Percentiles rank a stretch among this genome's conserved stretches.
phyloP scores from a whole-genome alignment of 768 basidiomycete species.

The Cubamyces sp. region DNA sequence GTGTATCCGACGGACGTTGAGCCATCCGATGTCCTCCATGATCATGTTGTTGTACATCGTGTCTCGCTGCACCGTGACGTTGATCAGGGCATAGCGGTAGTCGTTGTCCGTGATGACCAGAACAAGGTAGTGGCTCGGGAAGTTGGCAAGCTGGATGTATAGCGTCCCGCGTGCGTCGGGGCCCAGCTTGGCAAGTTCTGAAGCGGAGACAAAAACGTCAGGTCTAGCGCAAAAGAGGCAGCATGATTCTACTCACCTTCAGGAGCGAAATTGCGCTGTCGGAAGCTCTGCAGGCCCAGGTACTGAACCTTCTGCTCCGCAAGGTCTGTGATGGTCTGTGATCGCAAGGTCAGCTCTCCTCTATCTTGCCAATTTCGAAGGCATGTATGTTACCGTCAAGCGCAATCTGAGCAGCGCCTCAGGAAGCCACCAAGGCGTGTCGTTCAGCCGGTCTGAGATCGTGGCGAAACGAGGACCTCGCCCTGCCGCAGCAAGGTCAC shows the following conservation, averaged over 20 bases:
- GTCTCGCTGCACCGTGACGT: constrained; percentile 56
- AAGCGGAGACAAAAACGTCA: constrained; percentile 12
- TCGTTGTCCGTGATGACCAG: constrained; percentile 78
- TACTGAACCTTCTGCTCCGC: constrained; percentile 86
- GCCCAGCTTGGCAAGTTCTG: constrained; percentile 77
- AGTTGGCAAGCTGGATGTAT: constrained; percentile 78
- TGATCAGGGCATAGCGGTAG: constrained; percentile 83
- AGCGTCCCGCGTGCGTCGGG: constrained; percentile 60
- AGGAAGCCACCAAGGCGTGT: constrained; percentile 62
- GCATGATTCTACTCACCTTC: constrained; percentile 51
- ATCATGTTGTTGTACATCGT: constrained; percentile 62
- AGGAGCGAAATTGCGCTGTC: constrained; percentile 63
- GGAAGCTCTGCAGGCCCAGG: constrained; percentile 78
- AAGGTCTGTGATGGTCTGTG: constrained; percentile 81
- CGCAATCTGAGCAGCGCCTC: constrained; percentile 63
- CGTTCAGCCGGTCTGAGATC: constrained; percentile 67
- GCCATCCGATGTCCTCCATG: constrained; percentile 80
- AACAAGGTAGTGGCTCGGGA: constrained; percentile 82
- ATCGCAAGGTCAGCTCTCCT: neutral
- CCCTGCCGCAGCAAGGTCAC: constrained; percentile 76
- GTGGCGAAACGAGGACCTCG: constrained; percentile 66
- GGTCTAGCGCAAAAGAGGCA: neutral
- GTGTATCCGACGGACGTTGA: constrained; percentile 71
- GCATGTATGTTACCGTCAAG: constrained; percentile 52
- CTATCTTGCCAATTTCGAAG: no score